A percentile compares a stretch with the other conserved stretches of the same genome.
phyloP scores from a whole-genome alignment of 345 rosid species.

The Turritis glabra region DNA sequence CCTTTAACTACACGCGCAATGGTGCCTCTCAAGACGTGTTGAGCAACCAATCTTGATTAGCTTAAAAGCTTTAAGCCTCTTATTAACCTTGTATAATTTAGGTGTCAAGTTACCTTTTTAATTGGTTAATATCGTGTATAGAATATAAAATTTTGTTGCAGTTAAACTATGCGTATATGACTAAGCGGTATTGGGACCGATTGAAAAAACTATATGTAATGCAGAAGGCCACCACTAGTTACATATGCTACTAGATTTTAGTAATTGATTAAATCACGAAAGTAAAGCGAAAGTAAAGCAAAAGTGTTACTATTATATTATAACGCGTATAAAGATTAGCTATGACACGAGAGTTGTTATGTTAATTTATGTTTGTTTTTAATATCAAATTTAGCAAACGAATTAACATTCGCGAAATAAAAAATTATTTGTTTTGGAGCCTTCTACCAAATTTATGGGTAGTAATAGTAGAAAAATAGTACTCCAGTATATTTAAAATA shows the following conservation, averaged over 20 bases:
- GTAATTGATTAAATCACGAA: not conserved
- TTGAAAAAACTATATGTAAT: not conserved
- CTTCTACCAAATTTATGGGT: conserved; percentile 25
- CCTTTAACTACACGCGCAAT: conserved; percentile 23
- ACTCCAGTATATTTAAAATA: not conserved
- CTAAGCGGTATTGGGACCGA: not conserved
- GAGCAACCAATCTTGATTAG: conserved; percentile 7
- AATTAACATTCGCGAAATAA: conserved; percentile 15
- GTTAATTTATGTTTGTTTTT: not conserved
- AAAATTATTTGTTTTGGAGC: conserved; percentile 1
- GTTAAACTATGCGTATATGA: not conserved
- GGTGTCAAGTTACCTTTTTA: conserved; percentile 9
- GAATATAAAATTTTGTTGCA: not conserved
- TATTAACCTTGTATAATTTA: not conserved
- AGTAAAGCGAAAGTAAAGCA: not conserved
- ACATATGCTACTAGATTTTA: not conserved
- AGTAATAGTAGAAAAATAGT: not conserved
- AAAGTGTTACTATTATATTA: not conserved
- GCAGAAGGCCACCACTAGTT: not conserved
- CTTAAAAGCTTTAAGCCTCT: conserved; percentile 2
- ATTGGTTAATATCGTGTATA: not conserved
- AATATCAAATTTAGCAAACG: conserved; percentile 20
- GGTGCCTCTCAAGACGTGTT: conserved; percentile 20
- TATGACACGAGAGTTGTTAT: conserved; percentile 25
- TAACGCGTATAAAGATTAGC: conserved; percentile 30